Evolutionary conservation across 768 basidiomycete species (phyloP), one percentile per base, ranked within the genome.

Genomic region (Auriscalpium microsporum): DNA sequence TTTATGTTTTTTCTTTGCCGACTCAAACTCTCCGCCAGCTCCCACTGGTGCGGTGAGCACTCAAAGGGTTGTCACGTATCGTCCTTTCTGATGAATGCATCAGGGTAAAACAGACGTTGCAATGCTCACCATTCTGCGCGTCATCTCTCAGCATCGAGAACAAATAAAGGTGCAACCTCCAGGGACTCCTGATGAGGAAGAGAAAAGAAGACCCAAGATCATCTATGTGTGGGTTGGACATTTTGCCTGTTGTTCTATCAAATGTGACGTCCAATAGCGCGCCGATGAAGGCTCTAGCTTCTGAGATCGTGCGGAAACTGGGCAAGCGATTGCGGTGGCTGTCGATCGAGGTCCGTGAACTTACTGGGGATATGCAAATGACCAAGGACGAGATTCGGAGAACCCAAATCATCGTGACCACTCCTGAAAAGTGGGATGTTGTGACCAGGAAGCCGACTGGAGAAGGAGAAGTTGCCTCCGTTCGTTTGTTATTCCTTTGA

Each of bases 41-140:
- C 96, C 96, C 0, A 99, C 96, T 59, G 96, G 96, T 77, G 95
- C 96, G 61, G 94, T 95, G 63, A 71, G 88, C 70, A 17, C 3
- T 2, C 28, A 2, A 28, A 51, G 11, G 45, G 37, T 17, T 37
- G 16, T 33, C n/a, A 16, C 33, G 17, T 49, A 42, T 34, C 13
- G 11, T 40, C 48, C 38, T 48, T 45, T 16, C 21, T 58, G 36
- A 55, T 45, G 14, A 35, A 6, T 52, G 37, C 19, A 50, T 40
- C 62, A 94, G 93, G 96, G 96, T 70, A 99, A 99, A 90, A 99
- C 96, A 0, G 96, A 99, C 69, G 87, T 99, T 0, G 96, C 96
- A 0, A 88, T 98, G 83, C 77, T 99, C 65, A 79, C 91, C 3
- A 87, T 99, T 58, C 79, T 99, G 48, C 89, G 94, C 34, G 89